phyloP scores from a whole-genome alignment of 208 protist genomes.

The Acanthamoeba healyi region DNA sequence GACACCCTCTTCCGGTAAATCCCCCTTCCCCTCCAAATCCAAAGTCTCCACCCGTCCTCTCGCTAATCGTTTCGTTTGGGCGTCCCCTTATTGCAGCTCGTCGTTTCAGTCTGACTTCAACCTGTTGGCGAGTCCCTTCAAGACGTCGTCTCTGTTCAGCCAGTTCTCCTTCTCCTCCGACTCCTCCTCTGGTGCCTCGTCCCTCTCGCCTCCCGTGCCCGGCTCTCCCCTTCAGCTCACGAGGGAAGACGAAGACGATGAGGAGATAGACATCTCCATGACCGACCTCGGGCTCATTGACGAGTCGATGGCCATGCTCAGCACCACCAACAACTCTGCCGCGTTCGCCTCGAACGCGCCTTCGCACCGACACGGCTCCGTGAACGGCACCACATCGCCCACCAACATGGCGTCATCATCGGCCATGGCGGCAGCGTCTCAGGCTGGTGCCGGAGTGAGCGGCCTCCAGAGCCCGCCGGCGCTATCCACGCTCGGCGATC shows the following conservation, averaged over 20 bases:
- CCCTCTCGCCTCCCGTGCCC: neutral
- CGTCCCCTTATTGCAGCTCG: neutral
- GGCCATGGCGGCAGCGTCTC: neutral
- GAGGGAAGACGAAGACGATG: neutral
- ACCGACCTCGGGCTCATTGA: neutral
- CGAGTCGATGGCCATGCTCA: neutral
- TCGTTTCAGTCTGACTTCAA: slow-evolving; percentile 24
- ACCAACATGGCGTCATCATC: neutral
- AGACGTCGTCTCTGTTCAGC: slow-evolving; percentile 20
- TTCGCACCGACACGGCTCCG: neutral
- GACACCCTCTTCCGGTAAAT: slow-evolving; percentile 17
- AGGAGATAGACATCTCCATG: slow-evolving; percentile 11
- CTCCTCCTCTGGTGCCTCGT: neutral
- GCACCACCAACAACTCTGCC: neutral
- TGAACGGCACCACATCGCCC: neutral
- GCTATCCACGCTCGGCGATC: neutral
- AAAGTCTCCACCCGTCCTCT: neutral
- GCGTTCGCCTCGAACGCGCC: neutral
- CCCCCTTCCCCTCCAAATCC: neutral
- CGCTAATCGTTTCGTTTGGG: neutral
- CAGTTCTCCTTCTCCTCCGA: slow-evolving; percentile 30
- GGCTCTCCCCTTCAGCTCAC: neutral
- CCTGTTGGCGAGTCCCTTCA: slow-evolving; percentile 13
- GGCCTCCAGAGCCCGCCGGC: slow-evolving; percentile 14
- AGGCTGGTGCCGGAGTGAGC: neutral